These are phyloP conservation scores for Boletus edulis DNA, from an alignment of 768 basidiomycete genomes.

Conservation along the genomic window DNA sequence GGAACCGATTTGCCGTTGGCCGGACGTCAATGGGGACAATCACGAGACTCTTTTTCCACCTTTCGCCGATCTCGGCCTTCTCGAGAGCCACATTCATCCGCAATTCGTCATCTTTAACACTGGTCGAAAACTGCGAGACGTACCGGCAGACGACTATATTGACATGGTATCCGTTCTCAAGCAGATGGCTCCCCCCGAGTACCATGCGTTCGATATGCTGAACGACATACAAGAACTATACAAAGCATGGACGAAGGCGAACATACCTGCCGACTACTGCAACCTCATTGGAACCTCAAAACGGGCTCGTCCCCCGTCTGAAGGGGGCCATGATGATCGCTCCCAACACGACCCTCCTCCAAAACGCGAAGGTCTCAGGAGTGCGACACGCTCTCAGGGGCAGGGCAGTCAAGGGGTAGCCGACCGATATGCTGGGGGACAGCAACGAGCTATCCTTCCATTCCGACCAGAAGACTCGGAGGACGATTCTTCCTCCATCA, in stretches of 20 bases:
- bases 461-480: neutral
- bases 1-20: neutral
- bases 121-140: neutral
- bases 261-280: neutral
- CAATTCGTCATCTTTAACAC: neutral
- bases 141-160: accelerated
- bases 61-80: neutral
- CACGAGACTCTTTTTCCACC: neutral
- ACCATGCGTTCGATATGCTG: too few species aligned
- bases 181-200: too few species aligned
- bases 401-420: neutral
- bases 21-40: neutral
- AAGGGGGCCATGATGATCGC: neutral
- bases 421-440: neutral
- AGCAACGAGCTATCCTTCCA: neutral
- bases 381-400: neutral
- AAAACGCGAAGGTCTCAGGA: neutral
- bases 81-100: neutral
- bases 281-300: neutral
- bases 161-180: too few species aligned
- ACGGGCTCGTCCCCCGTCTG: neutral
- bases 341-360: neutral
- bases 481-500: neutral
- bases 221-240: neutral
- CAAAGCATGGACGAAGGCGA: neutral